Base-by-base conservation (phyloP, 1,284 basidiomycete genomes). In the Trichosporon sp. region DNA sequence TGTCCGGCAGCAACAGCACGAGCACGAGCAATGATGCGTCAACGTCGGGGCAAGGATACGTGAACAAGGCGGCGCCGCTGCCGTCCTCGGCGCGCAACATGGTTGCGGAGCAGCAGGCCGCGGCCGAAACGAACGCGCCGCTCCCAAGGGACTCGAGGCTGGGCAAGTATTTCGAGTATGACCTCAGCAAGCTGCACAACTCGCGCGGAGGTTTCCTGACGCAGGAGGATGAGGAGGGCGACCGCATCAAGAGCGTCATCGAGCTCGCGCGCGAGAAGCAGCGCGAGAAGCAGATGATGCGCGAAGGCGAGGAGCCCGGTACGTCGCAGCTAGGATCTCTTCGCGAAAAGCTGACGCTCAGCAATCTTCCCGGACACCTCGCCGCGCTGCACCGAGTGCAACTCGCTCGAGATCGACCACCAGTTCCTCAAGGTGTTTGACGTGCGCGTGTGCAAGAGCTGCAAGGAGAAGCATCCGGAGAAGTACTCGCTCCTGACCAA, bases 401-500 rank as follows among this genome's bases (percentile, higher is more conserved):
- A 87, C 38, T 89, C 91, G 23, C 83, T 94, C 73, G 92, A 96
- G 78, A 90, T 97, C 72, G 94, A 98, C 81, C 87, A 89, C 70
- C 89, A 88, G 6, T 92, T 89, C 77, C 86, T 88, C 79, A 91
- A 82, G 72, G 88, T 92, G 13, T 97, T 97, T 77, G 87, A 89
- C 15, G 90, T 92, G 78, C 79, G 88, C 21, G 92, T 99, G 1
- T 99, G 96, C 84, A 90, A 91, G 74, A 88, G 87, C 73, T 98
- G 95, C 84, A 92, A 95, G 84, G 90, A 93, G 76, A 89, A 91
- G 73, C 87, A 89, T 65, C 92, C 93, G 8, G 95, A 98, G 78
- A 90, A 90, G 80, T 99, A 98, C 81, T 93, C 93, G 81, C 85
- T 99, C 1, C 84, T 99, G 65, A 99, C 97, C 1, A 99, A 99